These are phyloP conservation scores for Fraxinus anomala DNA, from an alignment of 257 asterid species.

Conservation along the genomic window DNA sequence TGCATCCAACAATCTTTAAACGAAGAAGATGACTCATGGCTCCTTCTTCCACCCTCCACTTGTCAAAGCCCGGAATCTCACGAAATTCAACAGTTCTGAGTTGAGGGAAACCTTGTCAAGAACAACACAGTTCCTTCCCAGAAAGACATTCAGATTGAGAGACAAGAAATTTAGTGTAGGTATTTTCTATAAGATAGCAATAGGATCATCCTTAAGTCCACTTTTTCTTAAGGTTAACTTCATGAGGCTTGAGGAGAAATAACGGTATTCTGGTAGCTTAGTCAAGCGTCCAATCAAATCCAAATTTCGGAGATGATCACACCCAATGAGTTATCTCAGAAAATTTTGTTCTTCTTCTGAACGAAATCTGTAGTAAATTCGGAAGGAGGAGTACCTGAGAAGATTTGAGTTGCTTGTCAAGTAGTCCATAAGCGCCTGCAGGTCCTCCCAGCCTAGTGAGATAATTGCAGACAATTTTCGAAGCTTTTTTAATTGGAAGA, in stretches of 20 bases:
- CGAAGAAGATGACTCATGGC: slow-evolving; percentile 24
- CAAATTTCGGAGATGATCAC: neutral
- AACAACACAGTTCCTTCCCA: slow-evolving; percentile 14
- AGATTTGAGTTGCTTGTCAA: neutral
- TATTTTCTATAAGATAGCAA: slow-evolving; percentile 9
- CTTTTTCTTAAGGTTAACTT: neutral
- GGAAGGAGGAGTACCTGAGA: neutral
- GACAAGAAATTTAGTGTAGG: neutral
- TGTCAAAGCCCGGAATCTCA: neutral
- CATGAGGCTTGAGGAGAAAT: neutral
- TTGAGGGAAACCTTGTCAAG: slow-evolving; percentile 17
- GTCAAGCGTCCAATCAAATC: neutral
- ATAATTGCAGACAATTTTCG: neutral
- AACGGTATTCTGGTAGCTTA: neutral
- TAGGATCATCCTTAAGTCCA: neutral
- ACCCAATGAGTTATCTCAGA: neutral
- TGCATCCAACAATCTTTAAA: neutral
- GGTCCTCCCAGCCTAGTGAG: neutral
- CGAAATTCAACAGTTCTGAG: neutral
- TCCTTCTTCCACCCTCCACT: slow-evolving; percentile 26
- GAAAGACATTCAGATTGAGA: neutral
- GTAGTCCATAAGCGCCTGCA: neutral
- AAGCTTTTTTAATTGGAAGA: slow-evolving; percentile 9
- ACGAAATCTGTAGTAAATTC: neutral
- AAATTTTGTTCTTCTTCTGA: neutral